Conservation (phyloP, 805 yeast species). For the Candida peoriensis region DNA sequence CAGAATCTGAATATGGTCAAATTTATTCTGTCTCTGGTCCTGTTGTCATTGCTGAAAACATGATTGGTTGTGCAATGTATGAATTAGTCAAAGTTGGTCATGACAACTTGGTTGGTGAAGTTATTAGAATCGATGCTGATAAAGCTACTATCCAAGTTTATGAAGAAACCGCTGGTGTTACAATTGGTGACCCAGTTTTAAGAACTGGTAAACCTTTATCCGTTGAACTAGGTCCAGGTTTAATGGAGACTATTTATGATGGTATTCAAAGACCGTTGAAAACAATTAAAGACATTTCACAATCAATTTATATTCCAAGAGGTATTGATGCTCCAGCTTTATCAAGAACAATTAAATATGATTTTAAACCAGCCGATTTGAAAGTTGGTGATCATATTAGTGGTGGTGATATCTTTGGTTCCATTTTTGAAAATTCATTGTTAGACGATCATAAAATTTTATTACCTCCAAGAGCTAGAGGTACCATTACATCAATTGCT, state of each 20-base stretch:
- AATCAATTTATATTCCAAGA: constrained; percentile 96
- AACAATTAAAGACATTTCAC: constrained; percentile 81
- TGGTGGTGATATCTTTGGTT: constrained; percentile 97
- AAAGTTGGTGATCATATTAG: constrained; percentile 96
- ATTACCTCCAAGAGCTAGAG: constrained; percentile 97
- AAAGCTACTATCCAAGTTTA: constrained; percentile 98
- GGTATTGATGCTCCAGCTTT: constrained; percentile 98
- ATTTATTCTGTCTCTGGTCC: constrained; percentile 98
- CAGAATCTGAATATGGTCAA: constrained; percentile 79
- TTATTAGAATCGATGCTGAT: constrained; percentile 92
- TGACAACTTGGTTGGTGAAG: constrained; percentile 95
- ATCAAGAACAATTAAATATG: constrained; percentile 75
- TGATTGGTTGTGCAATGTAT: constrained; percentile 99
- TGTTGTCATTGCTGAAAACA: constrained; percentile 94
- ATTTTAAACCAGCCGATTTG: constrained; percentile 73
- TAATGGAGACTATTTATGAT: constrained; percentile 98
- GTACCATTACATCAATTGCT: constrained; percentile 89
- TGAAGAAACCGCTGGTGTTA: constrained; percentile 99
- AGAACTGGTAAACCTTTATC: constrained; percentile 99
- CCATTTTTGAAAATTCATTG: constrained; percentile 89
- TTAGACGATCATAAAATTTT: constrained; percentile 89
- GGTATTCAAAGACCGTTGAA: constrained; percentile 99
- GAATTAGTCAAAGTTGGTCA: constrained; percentile 98
- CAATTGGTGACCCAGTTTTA: constrained; percentile 97
- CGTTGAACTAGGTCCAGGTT: constrained; percentile 98